These are phyloP conservation scores for Eimeria falciformis DNA, from an alignment of 169 alveolate genomes.

Conservation along the genomic window DNA sequence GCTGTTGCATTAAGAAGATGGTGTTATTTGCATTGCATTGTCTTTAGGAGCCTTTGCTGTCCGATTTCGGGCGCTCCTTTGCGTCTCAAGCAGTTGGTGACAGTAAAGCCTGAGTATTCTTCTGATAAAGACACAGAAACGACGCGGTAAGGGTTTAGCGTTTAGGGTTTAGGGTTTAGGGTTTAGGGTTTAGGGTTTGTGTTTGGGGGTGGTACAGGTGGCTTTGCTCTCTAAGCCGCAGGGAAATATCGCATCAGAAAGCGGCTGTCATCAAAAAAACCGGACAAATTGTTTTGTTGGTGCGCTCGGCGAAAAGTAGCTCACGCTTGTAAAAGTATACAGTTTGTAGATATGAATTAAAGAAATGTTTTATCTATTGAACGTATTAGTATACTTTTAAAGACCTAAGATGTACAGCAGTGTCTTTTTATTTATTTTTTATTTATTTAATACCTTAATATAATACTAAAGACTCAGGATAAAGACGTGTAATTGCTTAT, in stretches of 20 bases:
- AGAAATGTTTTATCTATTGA: too few species aligned
- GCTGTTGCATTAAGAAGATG: neutral
- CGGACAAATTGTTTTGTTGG: constrained; percentile 65
- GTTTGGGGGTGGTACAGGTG: constrained; percentile 39
- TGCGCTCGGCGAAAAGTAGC: constrained; percentile 34
- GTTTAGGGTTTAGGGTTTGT: neutral
- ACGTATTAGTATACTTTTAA: too few species aligned
- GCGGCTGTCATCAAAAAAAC: constrained; percentile 70
- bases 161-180: neutral
- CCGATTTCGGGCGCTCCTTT: constrained; percentile 88
- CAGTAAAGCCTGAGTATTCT: constrained; percentile 85
- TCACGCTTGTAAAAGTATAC: too few species aligned
- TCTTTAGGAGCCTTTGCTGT: constrained; percentile 79
- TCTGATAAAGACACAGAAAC: constrained; percentile 63
- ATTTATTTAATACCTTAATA: too few species aligned
- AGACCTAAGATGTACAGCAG: too few species aligned
- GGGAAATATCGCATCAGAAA: constrained; percentile 69
- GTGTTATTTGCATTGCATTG: neutral
- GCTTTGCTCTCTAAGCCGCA: constrained; percentile 61
- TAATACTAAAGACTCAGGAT: too few species aligned
- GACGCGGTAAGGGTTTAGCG: constrained; percentile 53
- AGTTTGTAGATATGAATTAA: too few species aligned
- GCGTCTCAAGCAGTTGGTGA: constrained; percentile 85
- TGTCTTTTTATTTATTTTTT: too few species aligned
- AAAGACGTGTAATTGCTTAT: too few species aligned